These are phyloP conservation scores for Tremella mesenterica DNA, from an alignment of 768 basidiomycete species.

Conservation along the genomic window DNA sequence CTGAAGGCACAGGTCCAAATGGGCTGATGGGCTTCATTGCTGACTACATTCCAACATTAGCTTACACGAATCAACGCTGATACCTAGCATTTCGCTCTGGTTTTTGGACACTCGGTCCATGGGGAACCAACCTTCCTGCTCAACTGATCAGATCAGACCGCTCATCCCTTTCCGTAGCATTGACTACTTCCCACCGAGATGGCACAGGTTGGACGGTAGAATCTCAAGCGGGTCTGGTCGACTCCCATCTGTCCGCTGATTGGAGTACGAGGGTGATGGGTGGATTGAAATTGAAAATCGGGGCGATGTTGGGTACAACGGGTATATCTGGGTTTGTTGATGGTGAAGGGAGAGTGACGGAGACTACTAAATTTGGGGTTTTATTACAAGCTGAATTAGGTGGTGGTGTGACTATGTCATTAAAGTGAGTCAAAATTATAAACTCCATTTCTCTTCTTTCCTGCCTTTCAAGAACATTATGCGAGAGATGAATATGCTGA, in stretches of 20 bases:
- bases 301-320: conserved; percentile 21
- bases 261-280: conserved; percentile 36
- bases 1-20: no score
- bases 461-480: no score
- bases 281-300: conserved; percentile 40
- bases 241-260: conserved; percentile 30
- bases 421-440: neutral
- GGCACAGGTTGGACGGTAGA: conserved; percentile 42
- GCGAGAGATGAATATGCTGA: neutral
- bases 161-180: conserved; percentile 36
- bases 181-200: conserved; percentile 27
- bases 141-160: conserved; percentile 15
- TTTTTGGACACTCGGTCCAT: conserved; percentile 40
- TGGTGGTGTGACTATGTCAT: conserved; percentile 37
- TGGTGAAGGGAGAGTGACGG: conserved; percentile 42
- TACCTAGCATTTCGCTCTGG: conserved; percentile 37
- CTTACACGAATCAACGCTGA: neutral
- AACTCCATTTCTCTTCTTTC: neutral
- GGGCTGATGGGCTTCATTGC: no score
- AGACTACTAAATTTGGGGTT: conserved; percentile 36
- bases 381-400: conserved; percentile 31
- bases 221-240: conserved; percentile 32
- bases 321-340: conserved; percentile 37
- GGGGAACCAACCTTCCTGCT: conserved; percentile 31
- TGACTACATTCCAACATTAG: neutral